These are phyloP conservation scores for Nicotiana benthamiana DNA, from an alignment of 257 asterid genomes.

Conservation along the genomic window DNA sequence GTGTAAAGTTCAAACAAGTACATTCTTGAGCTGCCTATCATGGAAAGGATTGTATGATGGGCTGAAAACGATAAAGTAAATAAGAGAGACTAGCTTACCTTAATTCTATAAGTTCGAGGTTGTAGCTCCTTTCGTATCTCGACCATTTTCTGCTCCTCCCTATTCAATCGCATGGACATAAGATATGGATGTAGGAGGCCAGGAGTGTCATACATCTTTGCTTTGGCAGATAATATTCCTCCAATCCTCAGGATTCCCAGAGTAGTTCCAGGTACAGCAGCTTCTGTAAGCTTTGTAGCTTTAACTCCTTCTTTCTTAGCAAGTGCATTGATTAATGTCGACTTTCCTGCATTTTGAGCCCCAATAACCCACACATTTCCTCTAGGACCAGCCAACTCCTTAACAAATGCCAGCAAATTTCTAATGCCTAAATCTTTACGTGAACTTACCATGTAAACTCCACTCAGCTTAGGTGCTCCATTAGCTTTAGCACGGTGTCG, in stretches of 20 bases:
- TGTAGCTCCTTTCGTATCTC: constrained; percentile 93
- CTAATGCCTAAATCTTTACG: constrained; percentile 86
- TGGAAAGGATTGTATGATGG: neutral
- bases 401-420: constrained; percentile 63
- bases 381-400: constrained; percentile 84
- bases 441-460: constrained; percentile 82
- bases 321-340: constrained; percentile 83
- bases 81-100: constrained; percentile 39
- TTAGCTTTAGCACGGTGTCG: constrained; percentile 80
- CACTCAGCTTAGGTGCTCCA: constrained; percentile 84
- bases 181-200: constrained; percentile 87
- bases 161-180: constrained; percentile 69
- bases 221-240: constrained; percentile 87
- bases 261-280: constrained; percentile 91
- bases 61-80: neutral
- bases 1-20: neutral
- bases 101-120: constrained; percentile 76
- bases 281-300: constrained; percentile 79
- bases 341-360: constrained; percentile 94
- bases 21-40: neutral
- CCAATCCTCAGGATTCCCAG: constrained; percentile 88
- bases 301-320: constrained; percentile 71
- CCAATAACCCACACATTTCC: constrained; percentile 98
- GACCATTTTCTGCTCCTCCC: constrained; percentile 90
- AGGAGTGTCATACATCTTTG: constrained; percentile 95